Evolutionary conservation across 139 green algal species (phyloP).

Genomic region (Pycnococcus provasolii): DNA sequence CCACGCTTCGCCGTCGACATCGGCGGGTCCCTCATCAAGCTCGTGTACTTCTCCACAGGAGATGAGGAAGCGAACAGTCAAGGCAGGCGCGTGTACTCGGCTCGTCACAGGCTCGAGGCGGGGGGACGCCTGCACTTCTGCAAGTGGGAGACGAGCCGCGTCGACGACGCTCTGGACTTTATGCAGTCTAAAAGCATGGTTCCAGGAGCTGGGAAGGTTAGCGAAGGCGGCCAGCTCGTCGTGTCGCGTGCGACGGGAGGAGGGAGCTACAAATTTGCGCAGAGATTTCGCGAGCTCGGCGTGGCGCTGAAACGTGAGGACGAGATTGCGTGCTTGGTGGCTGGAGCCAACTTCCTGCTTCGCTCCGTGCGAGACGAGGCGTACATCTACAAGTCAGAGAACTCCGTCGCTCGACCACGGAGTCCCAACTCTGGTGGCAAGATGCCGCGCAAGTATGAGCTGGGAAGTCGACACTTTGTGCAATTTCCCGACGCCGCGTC

Average conservation of each 20-base stretch:
- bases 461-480: slow-evolving; percentile 3
- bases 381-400: slow-evolving; percentile 58
- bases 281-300: neutral
- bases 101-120: neutral
- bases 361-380: slow-evolving; percentile 74
- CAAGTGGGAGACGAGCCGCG: slow-evolving; percentile 86
- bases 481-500: slow-evolving; percentile 3
- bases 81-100: neutral
- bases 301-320: slow-evolving; percentile 29
- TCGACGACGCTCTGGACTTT: slow-evolving; percentile 82
- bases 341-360: slow-evolving; percentile 91
- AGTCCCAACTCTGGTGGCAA: slow-evolving; percentile 42
- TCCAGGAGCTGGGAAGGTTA: neutral
- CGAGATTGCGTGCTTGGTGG: slow-evolving; percentile 85
- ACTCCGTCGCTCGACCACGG: slow-evolving; percentile 10
- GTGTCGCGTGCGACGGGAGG: slow-evolving; percentile 12
- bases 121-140: slow-evolving; percentile 88
- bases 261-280: slow-evolving; percentile 22
- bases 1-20: slow-evolving; percentile 69
- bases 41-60: slow-evolving; percentile 82
- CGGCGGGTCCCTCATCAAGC: slow-evolving; percentile 89
- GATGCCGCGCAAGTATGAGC: neutral
- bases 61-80: slow-evolving; percentile 2
- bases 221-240: slow-evolving; percentile 26
- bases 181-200: slow-evolving; percentile 72